Base-by-base conservation (phyloP, 2,329 filamentous ascomycete genomes). In the Alternaria metachromatica region DNA sequence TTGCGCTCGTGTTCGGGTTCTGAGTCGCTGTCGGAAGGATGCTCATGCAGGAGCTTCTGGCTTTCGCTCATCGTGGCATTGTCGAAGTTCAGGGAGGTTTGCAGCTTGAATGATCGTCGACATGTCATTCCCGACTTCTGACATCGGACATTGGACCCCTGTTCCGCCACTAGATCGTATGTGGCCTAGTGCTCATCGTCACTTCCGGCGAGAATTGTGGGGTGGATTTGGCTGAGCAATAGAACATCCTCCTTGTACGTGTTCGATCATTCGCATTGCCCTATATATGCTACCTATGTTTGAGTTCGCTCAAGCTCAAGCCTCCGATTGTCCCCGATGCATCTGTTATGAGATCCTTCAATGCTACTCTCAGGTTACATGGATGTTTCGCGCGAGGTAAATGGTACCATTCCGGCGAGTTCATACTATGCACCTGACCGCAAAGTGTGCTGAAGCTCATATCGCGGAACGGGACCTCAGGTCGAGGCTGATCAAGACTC, bases 21-120 rank as follows among this genome's bases (percentile, higher is more conserved):
- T 9, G 72, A 70, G 58, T 78, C 76, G 65, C 70, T 76, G 61
- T 76, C 73, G 44, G 66, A 69, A 44, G 65, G 66, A 58, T 76
- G 76, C 75, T 72, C 77, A 62, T 78, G 72, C 65, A 79, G 73
- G 72, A 79, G 77, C 75, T 78, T 71, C 64, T 77, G 76, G 55
- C 73, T 78, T 73, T 79, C 77, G 75, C 74, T 78, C 77, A 79
- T 79, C 68, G 70, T 78, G 72, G 69, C 77, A 79, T 78, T 67
- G 76, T 78, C 68, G 62, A 65, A 25, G 55, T 55, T 25, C 44
- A 53, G 15, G 53, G 45, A 37, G 58, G 25, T 28, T 50, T 20
- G 41, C 48, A 30, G 25, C 54, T 49, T 5, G 25, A 49, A 49
- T 51, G 26, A 21, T 49, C 37, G 57, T 63, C 15, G 53, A 55